A percentile compares a stretch with the other conserved stretches of the same genome.
Evolutionary conservation across 108 stramenopile genomes (phyloP).

Genomic region (Cylindrotheca closterium): DNA sequence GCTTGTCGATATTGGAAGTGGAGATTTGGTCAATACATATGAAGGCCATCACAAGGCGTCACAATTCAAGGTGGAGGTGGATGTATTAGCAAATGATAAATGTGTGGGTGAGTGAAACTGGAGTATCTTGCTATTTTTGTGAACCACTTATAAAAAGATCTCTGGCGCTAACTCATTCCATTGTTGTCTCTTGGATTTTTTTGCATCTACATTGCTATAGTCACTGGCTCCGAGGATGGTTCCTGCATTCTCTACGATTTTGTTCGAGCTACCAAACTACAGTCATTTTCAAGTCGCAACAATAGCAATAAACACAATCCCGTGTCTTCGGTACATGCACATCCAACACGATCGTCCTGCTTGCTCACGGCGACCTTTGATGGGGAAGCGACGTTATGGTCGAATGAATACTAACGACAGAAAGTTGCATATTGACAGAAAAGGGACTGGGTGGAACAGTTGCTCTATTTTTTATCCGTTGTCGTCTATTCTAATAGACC

Average conservation of each 20-base stretch:
- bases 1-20: conserved; percentile 40
- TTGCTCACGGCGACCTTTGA: conserved; percentile 73
- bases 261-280: conserved; percentile 31
- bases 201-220: too few species aligned
- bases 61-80: conserved; percentile 63
- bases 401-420: too few species aligned
- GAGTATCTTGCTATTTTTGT: neutral
- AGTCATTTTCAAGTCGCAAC: conserved; percentile 15
- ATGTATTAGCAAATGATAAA: conserved; percentile 67
- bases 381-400: conserved; percentile 72
- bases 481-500: conserved; percentile 38
- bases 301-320: conserved; percentile 37
- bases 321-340: conserved; percentile 57
- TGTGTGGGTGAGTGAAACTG: conserved; percentile 34
- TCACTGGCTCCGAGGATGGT: conserved; percentile 72
- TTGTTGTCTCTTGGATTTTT: neutral
- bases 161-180: neutral
- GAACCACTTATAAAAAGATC: neutral
- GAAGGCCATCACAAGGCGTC: conserved; percentile 50
- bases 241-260: conserved; percentile 63
- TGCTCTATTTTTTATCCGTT: too few species aligned
- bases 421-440: too few species aligned
- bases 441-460: neutral
- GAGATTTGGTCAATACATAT: conserved; percentile 52
- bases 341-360: conserved; percentile 53